These are phyloP conservation scores for Cryptococcus sp. DNA, from an alignment of 1,284 basidiomycete species.

Conservation along the genomic window DNA sequence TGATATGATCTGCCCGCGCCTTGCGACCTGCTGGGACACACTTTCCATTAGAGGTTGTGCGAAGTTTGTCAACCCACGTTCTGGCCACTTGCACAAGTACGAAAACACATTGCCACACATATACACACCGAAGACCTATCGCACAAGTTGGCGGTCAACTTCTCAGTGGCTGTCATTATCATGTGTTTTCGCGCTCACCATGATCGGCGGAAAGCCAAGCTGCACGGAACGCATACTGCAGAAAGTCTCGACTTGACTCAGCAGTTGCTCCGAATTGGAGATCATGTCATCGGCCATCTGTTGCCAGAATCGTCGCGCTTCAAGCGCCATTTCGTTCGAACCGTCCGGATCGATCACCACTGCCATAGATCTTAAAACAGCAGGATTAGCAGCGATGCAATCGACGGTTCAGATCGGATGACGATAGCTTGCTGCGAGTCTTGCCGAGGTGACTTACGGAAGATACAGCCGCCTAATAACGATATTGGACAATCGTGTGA, in stretches of 20 bases:
- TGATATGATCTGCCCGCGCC: conserved; percentile 1
- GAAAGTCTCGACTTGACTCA: conserved; percentile 17
- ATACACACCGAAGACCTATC: conserved; percentile 16
- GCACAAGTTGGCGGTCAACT: background rate
- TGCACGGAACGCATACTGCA: conserved; percentile 17
- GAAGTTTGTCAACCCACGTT: conserved; percentile 6
- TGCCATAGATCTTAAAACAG: conserved; percentile 13
- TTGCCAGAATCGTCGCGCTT: conserved; percentile 13
- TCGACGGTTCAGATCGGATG: background rate
- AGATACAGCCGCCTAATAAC: conserved; percentile 16
- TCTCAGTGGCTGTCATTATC: background rate
- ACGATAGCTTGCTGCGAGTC: too few species aligned
- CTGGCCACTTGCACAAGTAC: conserved; percentile 19
- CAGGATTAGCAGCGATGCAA: background rate
- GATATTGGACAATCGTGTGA: conserved; percentile 19
- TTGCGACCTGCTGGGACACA: background rate
- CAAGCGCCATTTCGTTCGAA: background rate
- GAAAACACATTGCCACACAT: conserved; percentile 18
- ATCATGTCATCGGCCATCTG: conserved; percentile 18
- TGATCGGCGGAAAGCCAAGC: conserved; percentile 19
- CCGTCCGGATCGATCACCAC: conserved; percentile 18
- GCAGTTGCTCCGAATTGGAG: conserved; percentile 14
- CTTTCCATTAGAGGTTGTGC: background rate
- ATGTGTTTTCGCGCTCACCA: conserved; percentile 5
- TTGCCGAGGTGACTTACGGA: conserved; percentile 8